Percentiles rank a stretch among this genome's conserved stretches.
These are phyloP conservation scores for Rhododendron vialii DNA, from an alignment of 148 eudicot species.

Conservation along the genomic window DNA sequence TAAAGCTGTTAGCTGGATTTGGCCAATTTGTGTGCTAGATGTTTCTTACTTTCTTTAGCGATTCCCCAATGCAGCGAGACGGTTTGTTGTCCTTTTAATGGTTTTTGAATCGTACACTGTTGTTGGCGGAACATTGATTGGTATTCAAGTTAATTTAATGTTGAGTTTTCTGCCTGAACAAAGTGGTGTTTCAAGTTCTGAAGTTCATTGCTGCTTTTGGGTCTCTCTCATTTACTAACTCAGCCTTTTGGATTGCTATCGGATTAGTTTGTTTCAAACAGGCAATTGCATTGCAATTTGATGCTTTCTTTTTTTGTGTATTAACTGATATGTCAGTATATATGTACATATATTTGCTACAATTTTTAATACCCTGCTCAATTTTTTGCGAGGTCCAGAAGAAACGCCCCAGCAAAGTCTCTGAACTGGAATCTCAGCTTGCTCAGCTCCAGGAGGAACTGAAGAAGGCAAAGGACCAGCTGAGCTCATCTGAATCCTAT, in stretches of 20 bases:
- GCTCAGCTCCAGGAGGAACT: slow-evolving; percentile 73
- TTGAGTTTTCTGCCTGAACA: neutral
- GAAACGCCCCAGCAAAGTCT: slow-evolving; percentile 44
- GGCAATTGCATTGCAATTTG: neutral
- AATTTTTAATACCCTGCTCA: neutral
- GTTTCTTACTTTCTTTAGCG: neutral
- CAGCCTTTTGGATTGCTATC: neutral
- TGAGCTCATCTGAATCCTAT: slow-evolving; percentile 51
- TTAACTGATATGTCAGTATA: neutral
- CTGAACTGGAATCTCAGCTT: slow-evolving; percentile 76
- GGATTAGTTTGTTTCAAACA: neutral
- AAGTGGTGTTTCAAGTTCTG: neutral
- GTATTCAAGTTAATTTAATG: neutral
- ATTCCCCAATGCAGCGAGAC: neutral
- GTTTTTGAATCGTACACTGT: neutral
- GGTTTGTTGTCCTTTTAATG: neutral
- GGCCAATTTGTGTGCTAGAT: neutral
- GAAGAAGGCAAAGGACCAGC: slow-evolving; percentile 67
- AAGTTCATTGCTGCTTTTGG: neutral
- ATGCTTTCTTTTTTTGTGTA: too few species aligned
- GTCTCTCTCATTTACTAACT: neutral
- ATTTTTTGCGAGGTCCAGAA: slow-evolving; percentile 35
- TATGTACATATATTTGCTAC: neutral
- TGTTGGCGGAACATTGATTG: neutral
- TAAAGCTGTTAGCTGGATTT: neutral